Evolutionary conservation across 1,284 basidiomycete species (phyloP).

Genomic region (Ceratorhiza oryzae-sativae): DNA sequence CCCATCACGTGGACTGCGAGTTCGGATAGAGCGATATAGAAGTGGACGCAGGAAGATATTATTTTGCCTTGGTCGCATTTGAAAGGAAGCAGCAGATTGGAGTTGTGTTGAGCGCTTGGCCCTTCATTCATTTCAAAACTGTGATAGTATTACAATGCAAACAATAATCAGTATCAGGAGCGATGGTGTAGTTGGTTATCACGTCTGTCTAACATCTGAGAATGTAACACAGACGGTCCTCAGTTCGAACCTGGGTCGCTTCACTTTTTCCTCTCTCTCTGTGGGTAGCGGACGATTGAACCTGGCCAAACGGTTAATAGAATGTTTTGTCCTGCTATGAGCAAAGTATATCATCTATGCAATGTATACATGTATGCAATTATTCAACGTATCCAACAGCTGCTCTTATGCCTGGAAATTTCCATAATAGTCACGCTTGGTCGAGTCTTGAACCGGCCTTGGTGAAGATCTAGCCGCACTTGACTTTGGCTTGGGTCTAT

Average conservation of each 20-base stretch:
- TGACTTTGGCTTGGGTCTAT: constrained; percentile 82
- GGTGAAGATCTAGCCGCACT: constrained; percentile 7
- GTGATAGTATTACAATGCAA: too few relatives aligned
- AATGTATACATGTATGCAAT: too few relatives aligned
- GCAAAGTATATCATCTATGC: too few relatives aligned
- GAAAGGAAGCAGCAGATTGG: background rate
- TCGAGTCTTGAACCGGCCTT: background rate
- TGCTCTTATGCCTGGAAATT: constrained; percentile 9
- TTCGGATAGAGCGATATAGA: constrained; percentile 2
- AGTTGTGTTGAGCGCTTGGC: too few relatives aligned
- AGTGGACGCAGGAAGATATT: background rate
- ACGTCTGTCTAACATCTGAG: constrained; percentile 38
- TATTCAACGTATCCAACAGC: too few relatives aligned
- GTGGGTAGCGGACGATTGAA: too few relatives aligned
- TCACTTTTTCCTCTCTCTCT: too few relatives aligned
- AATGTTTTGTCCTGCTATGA: too few relatives aligned
- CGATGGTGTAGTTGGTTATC: constrained; percentile 41
- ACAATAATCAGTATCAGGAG: constrained; percentile 28
- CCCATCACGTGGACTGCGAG: background rate
- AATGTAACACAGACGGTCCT: constrained; percentile 39
- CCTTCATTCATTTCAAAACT: too few relatives aligned
- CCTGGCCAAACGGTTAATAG: too few relatives aligned
- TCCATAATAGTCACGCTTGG: constrained; percentile 43
- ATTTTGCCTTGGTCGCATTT: background rate
- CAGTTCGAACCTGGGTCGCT: constrained; percentile 40